phyloP scores from a whole-genome alignment of 2,329 filamentous ascomycete genomes.

The Paramyrothecium roridum region DNA sequence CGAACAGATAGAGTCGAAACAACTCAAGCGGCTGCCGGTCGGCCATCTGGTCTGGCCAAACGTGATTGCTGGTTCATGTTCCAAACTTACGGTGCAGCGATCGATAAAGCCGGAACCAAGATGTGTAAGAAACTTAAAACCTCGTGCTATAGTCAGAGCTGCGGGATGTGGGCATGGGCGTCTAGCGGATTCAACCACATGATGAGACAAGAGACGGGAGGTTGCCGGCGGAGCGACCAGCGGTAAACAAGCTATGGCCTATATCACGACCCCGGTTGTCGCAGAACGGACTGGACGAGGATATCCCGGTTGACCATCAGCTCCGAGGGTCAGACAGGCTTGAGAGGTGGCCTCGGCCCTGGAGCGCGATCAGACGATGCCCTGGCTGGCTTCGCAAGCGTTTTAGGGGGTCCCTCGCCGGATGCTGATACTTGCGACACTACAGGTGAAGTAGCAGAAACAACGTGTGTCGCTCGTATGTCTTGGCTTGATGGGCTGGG shows the following conservation, averaged over 20 bases:
- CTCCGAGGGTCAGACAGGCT: neutral
- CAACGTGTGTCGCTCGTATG: neutral
- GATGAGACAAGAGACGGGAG: neutral
- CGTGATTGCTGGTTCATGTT: too few species aligned
- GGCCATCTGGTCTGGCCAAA: too few species aligned
- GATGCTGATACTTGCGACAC: neutral
- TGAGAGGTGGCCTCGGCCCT: neutral
- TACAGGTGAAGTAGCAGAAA: neutral
- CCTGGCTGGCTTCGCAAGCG: neutral
- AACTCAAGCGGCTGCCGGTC: neutral
- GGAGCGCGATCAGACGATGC: neutral
- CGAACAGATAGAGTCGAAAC: neutral
- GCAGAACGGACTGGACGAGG: neutral
- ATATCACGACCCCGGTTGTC: neutral
- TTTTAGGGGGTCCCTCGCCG: neutral
- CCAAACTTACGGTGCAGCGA: too few species aligned
- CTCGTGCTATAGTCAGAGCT: too few species aligned
- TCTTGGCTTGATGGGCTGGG: neutral
- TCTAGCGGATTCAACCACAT: too few species aligned
- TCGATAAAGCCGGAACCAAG: too few species aligned
- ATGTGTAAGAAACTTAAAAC: too few species aligned
- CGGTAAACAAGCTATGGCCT: neutral
- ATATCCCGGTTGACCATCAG: neutral
- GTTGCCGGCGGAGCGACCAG: neutral
- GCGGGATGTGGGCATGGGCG: too few species aligned